Conservation (phyloP, 495 filamentous ascomycete genomes). For the Daldinia decipiens region DNA sequence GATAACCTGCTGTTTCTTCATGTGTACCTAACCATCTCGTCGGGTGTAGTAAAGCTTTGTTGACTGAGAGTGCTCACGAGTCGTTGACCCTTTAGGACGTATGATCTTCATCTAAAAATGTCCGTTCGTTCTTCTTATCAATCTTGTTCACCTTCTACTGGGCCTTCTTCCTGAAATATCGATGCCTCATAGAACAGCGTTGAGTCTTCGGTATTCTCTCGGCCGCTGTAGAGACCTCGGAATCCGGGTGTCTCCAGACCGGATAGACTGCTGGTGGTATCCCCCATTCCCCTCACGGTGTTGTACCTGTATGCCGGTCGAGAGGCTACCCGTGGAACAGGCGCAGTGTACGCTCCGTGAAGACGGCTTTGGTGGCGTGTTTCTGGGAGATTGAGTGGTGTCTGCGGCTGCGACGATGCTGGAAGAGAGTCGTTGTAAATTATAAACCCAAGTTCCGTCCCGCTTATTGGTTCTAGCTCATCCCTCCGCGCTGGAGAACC, state of each 20-base stretch:
- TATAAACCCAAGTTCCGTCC: constrained; percentile 40
- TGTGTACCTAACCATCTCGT: background rate
- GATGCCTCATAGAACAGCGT: constrained; percentile 49
- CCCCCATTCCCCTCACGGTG: constrained; percentile 25
- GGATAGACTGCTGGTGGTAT: constrained; percentile 42
- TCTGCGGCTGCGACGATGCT: constrained; percentile 64
- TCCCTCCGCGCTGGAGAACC: constrained; percentile 14
- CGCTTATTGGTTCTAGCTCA: background rate
- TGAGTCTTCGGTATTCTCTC: constrained; percentile 59
- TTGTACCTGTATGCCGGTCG: constrained; percentile 28
- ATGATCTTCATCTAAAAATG: constrained; percentile 2
- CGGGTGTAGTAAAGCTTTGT: constrained; percentile 16
- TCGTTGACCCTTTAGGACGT: constrained; percentile 7
- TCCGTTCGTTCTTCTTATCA: constrained; percentile 1
- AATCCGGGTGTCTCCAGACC: constrained; percentile 54
- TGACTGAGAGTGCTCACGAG: constrained; percentile 8
- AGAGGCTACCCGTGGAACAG: constrained; percentile 40
- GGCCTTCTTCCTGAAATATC: constrained; percentile 17
- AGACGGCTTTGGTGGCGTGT: constrained; percentile 60
- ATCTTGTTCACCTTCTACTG: constrained; percentile 11
- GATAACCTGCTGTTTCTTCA: constrained; percentile 8
- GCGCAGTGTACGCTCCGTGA: constrained; percentile 58
- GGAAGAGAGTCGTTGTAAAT: constrained; percentile 65
- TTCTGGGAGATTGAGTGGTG: constrained; percentile 64
- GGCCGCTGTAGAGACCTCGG: constrained; percentile 57